Evolutionary conservation across 1,139 yeast genomes (phyloP).

Genomic region (Geotrichum siamense): DNA sequence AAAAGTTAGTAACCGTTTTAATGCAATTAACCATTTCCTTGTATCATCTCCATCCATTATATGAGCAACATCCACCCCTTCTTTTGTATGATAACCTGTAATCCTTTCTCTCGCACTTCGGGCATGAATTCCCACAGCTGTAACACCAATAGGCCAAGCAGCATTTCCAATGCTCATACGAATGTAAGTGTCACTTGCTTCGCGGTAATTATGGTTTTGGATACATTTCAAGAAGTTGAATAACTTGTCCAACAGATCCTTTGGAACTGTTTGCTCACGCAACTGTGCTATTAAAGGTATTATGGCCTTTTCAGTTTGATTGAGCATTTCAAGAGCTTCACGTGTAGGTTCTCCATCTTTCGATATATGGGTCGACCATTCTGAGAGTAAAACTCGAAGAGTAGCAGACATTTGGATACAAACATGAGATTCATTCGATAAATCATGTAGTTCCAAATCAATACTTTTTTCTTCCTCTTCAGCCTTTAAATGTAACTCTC

Average conservation of each 20-base stretch:
- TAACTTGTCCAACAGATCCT: slow-evolving; percentile 48
- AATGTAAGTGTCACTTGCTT: slow-evolving; percentile 66
- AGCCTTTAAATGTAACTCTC: slow-evolving; percentile 25
- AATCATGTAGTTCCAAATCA: slow-evolving; percentile 25
- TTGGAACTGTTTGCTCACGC: slow-evolving; percentile 42
- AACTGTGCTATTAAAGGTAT: slow-evolving; percentile 55
- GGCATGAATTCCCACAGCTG: slow-evolving; percentile 72
- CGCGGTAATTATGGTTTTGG: slow-evolving; percentile 47
- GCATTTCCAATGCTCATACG: slow-evolving; percentile 78
- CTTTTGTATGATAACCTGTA: slow-evolving; percentile 28
- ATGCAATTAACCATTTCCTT: slow-evolving; percentile 66
- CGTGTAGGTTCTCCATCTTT: slow-evolving; percentile 19
- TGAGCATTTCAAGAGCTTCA: slow-evolving; percentile 29
- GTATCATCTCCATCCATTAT: slow-evolving; percentile 75
- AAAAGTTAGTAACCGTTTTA: slow-evolving; percentile 63
- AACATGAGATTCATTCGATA: slow-evolving; percentile 39
- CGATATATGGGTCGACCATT: slow-evolving; percentile 40
- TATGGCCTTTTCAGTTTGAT: slow-evolving; percentile 55
- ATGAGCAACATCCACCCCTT: slow-evolving; percentile 44
- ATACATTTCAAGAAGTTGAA: slow-evolving; percentile 54
- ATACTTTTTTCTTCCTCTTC: slow-evolving; percentile 18
- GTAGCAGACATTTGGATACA: slow-evolving; percentile 43
- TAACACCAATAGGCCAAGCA: slow-evolving; percentile 90
- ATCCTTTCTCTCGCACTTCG: slow-evolving; percentile 51
- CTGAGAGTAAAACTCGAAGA: slow-evolving; percentile 40